Conservation (phyloP, 2,329 filamentous ascomycete genomes). For the Trichophyton mentagrophytes region DNA sequence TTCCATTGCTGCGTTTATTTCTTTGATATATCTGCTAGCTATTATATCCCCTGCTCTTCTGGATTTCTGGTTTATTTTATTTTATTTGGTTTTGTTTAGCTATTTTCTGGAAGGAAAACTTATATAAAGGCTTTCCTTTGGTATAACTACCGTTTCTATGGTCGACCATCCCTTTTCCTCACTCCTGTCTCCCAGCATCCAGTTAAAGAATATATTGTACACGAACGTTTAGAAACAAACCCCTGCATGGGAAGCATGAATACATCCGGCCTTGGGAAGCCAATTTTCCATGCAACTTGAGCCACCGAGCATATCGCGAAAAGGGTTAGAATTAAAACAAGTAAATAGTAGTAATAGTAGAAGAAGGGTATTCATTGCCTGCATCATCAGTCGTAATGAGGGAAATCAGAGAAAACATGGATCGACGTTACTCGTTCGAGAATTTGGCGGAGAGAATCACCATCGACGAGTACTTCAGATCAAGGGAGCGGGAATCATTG, state of each 20-base stretch:
- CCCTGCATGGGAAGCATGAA: neutral
- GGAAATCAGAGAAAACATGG: neutral
- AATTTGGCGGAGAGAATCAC: slow-evolving; percentile 7
- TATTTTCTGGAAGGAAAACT: neutral
- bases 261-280: neutral
- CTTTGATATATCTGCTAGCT: neutral
- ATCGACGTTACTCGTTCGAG: neutral
- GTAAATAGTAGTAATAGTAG: neutral
- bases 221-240: neutral
- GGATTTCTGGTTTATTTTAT: slow-evolving; percentile 5
- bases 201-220: neutral
- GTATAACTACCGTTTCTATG: neutral
- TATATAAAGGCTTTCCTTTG: neutral
- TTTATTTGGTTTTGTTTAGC: neutral
- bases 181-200: neutral
- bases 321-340: neutral
- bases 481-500: slow-evolving; percentile 30
- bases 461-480: slow-evolving; percentile 26
- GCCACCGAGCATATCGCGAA: neutral
- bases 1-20: neutral
- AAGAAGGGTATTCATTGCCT: neutral
- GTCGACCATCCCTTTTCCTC: neutral
- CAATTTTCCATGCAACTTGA: neutral
- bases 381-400: neutral
- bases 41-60: slow-evolving; percentile 5